Percentiles rank a stretch among this genome's conserved stretches.
Conservation (phyloP, 1,139 yeast species). For the Debaryomycetaceae sp. region DNA sequence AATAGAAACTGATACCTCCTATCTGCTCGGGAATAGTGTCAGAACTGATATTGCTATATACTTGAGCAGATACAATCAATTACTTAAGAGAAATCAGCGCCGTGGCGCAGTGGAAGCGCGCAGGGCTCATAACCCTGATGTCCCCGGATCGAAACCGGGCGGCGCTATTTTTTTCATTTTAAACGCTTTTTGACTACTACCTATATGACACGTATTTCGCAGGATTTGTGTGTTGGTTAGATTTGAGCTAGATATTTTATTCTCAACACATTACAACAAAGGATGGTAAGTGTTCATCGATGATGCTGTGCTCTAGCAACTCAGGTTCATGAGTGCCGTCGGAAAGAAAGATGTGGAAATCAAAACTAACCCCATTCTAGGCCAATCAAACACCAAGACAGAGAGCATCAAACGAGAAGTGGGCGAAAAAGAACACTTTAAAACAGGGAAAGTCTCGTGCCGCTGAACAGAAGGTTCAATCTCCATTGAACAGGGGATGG, state of each 20-base stretch:
- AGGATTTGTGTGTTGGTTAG: neutral
- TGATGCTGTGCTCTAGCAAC: neutral
- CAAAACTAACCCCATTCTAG: constrained; percentile 14
- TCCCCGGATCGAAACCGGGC: constrained; percentile 99
- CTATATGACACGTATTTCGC: neutral
- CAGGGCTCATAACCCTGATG: constrained; percentile 99
- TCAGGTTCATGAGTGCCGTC: neutral
- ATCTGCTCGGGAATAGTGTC: no score
- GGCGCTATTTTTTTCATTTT: constrained; percentile 62
- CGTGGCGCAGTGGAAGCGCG: constrained; percentile 99
- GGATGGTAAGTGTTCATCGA: neutral
- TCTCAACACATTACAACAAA: neutral
- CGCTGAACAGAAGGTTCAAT: constrained; percentile 28
- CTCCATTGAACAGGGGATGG: constrained; percentile 60
- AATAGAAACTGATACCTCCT: no score
- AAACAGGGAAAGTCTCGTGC: constrained; percentile 64
- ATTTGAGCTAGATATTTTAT: neutral
- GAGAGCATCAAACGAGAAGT: constrained; percentile 78
- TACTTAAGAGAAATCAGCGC: constrained; percentile 38
- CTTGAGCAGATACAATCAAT: no score
- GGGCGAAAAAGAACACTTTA: constrained; percentile 67
- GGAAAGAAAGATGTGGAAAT: no score
- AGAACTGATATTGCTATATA: no score
- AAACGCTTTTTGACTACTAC: neutral
- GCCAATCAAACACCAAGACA: constrained; percentile 76